Evolutionary conservation across 1,139 yeast species (phyloP).

Genomic region (Debaryomyces nepalensis): DNA sequence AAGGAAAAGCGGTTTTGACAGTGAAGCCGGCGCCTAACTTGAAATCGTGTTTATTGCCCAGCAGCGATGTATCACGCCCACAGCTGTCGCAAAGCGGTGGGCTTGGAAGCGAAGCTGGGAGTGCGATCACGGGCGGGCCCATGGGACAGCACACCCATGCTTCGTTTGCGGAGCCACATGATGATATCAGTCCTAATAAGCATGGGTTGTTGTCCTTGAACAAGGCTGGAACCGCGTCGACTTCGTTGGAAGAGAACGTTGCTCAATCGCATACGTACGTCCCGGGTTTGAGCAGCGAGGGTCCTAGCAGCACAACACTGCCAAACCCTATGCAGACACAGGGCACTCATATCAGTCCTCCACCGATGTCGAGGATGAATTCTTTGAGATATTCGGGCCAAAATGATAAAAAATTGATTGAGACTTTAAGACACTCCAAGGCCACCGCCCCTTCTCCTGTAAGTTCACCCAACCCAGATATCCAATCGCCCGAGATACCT

Average conservation of each 20-base stretch:
- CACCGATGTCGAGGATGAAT: conserved; percentile 19
- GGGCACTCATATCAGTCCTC: conserved; percentile 10
- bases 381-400: conserved; percentile 22
- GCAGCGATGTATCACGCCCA: conserved; percentile 4
- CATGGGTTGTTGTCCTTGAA: conserved; percentile 24
- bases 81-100: conserved; percentile 8
- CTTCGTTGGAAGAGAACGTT: conserved; percentile 14
- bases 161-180: conserved; percentile 24
- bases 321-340: conserved; percentile 1
- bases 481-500: not conserved
- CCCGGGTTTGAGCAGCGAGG: conserved; percentile 14
- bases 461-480: conserved; percentile 6
- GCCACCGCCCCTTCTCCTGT: conserved; percentile 11
- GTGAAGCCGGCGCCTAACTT: conserved; percentile 30
- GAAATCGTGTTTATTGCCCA: conserved; percentile 29
- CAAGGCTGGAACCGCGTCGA: conserved; percentile 13
- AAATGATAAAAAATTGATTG: conserved; percentile 21
- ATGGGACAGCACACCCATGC: conserved; percentile 21
- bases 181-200: conserved; percentile 28
- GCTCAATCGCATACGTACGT: conserved; percentile 17
- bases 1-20: conserved; percentile 7
- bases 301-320: conserved; percentile 9
- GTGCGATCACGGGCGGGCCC: conserved; percentile 4
- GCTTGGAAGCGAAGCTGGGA: conserved; percentile 6
- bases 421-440: conserved; percentile 17